Base-by-base conservation (phyloP, 2,329 filamentous ascomycete species). In the Nigrospora oryzae region DNA sequence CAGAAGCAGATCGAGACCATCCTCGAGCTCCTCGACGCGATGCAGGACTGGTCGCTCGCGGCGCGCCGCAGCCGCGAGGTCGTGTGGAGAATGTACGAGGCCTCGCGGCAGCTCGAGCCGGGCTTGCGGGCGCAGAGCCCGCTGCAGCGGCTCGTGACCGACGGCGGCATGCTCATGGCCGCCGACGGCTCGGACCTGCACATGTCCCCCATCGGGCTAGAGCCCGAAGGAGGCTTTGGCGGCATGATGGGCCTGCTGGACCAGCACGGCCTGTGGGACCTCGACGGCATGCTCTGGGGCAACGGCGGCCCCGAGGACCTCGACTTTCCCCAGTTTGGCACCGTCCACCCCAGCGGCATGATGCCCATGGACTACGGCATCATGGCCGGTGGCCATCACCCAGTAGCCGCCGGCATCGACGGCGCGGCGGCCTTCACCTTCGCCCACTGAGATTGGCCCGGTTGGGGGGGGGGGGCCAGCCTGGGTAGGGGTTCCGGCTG, bases 11-110 rank as follows among this genome's bases (percentile, higher is more conserved):
- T 81, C 42, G 76, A 80, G 52, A 72, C 71, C 2, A 70, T 79
- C 32, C 70, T 82, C 7, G 72, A 77, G 46, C 71, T 82, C 36
- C 74, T 84, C 12, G 78, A 82, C 35, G 73, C 73, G 5, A 79
- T 85, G 71, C 72, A 80, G 49, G 73, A 79, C 54, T 84, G 79
- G 77, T 83, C 79, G 4, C 67, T 82, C 30, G 78, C 79, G 3
- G 81, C 80, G 0, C 73, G 75, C 49, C 70, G 79, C 46, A 81
- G 77, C 43, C 67, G 79, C 38, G 80, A 84, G 59, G 80, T 83
- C 4, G 73, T 85, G 19, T 73, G 69, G 53, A 72, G 77, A 51
- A 79, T 84, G 64, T 81, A 82, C 56, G 79, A 83, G 53, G 79
- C 79, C 12, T 67, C 65, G 43, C 59, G 65, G 30, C 62, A 69